These are phyloP conservation scores for Neurospora pannonica DNA, from an alignment of 495 filamentous ascomycete genomes.

Conservation along the genomic window DNA sequence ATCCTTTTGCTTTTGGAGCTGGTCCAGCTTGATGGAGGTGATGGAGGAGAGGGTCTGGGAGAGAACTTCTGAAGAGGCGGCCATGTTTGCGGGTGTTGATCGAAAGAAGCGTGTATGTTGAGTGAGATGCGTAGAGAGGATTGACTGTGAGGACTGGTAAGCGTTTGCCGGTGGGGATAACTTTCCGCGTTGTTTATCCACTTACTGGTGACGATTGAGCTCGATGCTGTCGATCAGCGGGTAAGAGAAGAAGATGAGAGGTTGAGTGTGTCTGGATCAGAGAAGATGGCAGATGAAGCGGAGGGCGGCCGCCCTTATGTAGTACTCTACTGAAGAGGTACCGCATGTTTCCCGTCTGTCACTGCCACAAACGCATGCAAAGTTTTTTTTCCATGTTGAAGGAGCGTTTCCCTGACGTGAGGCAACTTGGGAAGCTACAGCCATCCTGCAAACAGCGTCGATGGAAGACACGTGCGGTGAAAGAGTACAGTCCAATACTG, in stretches of 20 bases:
- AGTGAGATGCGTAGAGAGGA: neutral
- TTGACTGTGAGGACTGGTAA: neutral
- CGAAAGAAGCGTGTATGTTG: neutral
- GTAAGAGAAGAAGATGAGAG: neutral
- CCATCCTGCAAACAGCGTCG: neutral
- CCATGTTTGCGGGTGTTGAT: constrained; percentile 11
- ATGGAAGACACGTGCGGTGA: neutral
- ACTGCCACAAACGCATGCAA: neutral
- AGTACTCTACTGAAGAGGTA: neutral
- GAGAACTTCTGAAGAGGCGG: constrained; percentile 25
- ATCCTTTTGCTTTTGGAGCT: constrained; percentile 48
- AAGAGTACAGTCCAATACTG: too few relatives aligned
- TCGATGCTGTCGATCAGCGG: neutral
- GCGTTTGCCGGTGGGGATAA: neutral
- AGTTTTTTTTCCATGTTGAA: neutral
- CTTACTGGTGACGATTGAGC: neutral
- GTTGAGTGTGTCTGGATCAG: neutral
- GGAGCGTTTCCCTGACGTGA: neutral
- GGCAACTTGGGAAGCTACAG: neutral
- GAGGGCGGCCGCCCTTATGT: neutral
- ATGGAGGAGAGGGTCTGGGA: constrained; percentile 57
- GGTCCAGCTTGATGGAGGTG: constrained; percentile 54
- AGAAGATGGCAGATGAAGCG: neutral
- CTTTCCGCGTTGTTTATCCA: neutral
- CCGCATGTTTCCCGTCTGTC: neutral